Evolutionary conservation across 225 moss, liverwort and hornwort genomes (phyloP), one percentile per base, ranked within the genome.

Genomic region (Sphagnum contortum): DNA sequence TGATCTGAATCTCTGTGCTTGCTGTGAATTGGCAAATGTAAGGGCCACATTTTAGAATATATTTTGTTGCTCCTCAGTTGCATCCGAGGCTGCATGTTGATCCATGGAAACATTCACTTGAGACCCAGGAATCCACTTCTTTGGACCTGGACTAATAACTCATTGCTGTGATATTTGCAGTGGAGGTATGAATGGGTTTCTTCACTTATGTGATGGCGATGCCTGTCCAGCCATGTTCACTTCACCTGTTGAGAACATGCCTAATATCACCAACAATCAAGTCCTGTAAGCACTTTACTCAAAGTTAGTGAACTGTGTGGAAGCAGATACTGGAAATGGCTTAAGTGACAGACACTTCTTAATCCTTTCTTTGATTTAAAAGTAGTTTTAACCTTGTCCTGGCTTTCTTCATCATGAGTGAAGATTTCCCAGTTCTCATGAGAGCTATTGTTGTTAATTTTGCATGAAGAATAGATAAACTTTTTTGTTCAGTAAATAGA

Each of bases 191-290:
- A 98, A 93, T 75, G 98, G 98, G 53, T 79, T 74, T 50, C 71
- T 98, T 62, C 76, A 72, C 63, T 79, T 98, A n/a, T 98, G 98
- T 82, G 89, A 93, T 60, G 98, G 98, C 48, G 98, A 98, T 70
- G 91, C 91, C 9, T 98, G 93, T 67, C 89, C 98, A 56, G 66
- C 98, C 44, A 91, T 89, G 78, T 98, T 89, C 69, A 79, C 85
- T 44, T 98, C 98, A 63, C 93, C 93, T 50, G 85, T 98, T 62
- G 83, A 93, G 57, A 85, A 86, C 65, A 76, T 86, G 91, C 62
- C 89, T 56, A 91, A 71, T 70, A 98, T 98, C 57, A 79, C 84
- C 48, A 89, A 74, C 75, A 98, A 98, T 68, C 93, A 93, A 93
- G 89, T 84, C 55, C 72, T 98, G 98, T 98, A 84, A 91, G 90